These are phyloP conservation scores for Earliella scabrosa DNA, from an alignment of 1,284 basidiomycete genomes.

Conservation along the genomic window DNA sequence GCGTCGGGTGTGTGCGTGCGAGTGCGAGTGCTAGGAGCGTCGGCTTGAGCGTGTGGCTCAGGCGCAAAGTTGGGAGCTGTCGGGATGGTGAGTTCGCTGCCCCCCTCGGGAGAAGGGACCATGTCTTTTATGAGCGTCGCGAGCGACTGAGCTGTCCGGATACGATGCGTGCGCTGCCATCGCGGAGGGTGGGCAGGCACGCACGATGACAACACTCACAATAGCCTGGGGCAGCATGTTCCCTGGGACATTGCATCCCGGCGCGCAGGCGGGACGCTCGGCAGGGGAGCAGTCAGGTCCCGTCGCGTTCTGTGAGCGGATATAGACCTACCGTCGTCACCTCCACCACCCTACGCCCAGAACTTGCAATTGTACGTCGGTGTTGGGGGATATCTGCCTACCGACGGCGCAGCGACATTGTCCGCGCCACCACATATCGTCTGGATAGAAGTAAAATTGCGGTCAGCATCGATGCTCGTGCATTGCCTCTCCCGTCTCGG, in stretches of 20 bases:
- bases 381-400: slow-evolving; percentile 1
- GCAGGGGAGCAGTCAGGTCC: slow-evolving; percentile 5
- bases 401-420: slow-evolving; percentile 9
- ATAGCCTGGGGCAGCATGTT: slow-evolving; percentile 14
- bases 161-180: slow-evolving; percentile 3
- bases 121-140: slow-evolving; percentile 14
- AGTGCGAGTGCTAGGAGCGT: not conserved
- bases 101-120: not conserved
- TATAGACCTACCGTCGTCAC: not conserved
- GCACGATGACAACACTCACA: slow-evolving; percentile 16
- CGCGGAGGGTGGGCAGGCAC: slow-evolving; percentile 16
- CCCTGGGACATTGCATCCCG: slow-evolving; percentile 16
- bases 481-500: not conserved
- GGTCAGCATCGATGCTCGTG: not conserved
- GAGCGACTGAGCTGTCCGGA: slow-evolving; percentile 1
- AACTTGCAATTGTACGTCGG: slow-evolving; percentile 10
- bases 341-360: not conserved
- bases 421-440: not conserved
- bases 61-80: slow-evolving; percentile 4
- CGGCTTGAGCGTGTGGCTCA: slow-evolving; percentile 11
- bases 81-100: slow-evolving; percentile 15
- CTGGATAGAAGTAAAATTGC: not conserved
- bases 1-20: not conserved
- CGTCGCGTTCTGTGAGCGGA: slow-evolving; percentile 4
- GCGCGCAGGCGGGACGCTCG: slow-evolving; percentile 9